Evolutionary conservation across 306 rosid species (phyloP), one percentile per base, ranked within the genome.

Genomic region (Rosa rugosa): DNA sequence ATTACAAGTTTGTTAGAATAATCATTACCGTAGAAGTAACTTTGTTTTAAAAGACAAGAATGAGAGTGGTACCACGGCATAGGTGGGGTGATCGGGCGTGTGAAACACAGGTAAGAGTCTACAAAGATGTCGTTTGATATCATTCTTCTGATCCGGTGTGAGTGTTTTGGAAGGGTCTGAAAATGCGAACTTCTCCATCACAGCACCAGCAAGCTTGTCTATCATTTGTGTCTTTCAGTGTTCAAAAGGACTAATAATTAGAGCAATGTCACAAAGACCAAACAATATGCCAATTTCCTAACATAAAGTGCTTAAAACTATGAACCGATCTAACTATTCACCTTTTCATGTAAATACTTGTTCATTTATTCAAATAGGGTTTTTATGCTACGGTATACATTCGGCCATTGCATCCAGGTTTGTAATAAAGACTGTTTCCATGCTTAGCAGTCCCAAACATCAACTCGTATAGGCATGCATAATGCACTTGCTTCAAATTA

Each of bases 1-100:
- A 44, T 41, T 9, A 13, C 22, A 34, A 66, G 23, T 18, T 20
- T 31, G 14, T 31, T 31, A 31, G 54, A 17, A 66, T 40, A 31
- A 25, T 11, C 53, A 54, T 41, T 65, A 56, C 60, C n/a, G 27
- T 56, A 80, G 57, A 66, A 54, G 69, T 20, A 66, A 25, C 5
- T 14, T 8, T 16, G 44, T 8, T 7, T 13, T 38, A 14, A 27
- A 23, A 11, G 20, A 67, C 5, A 25, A 60, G 13, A 75, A 74
- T 72, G 51, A 63, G 56, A 27, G 62, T 16, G 4, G 56, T 67
- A 80, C 83, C 83, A 54, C 31, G 54, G 83, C 69, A 66, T 67
- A 80, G 46, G 83, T 74, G 31, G 83, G 83, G n/a, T 74, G 83
- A 67, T 31, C 16, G 17, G 83, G 79, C 25, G 42, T 42, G 31